A percentile compares a stretch with the other conserved stretches of the same genome.
These are phyloP conservation scores for Sporothrix inflata DNA, from an alignment of 2,329 filamentous ascomycete species.

Conservation along the genomic window DNA sequence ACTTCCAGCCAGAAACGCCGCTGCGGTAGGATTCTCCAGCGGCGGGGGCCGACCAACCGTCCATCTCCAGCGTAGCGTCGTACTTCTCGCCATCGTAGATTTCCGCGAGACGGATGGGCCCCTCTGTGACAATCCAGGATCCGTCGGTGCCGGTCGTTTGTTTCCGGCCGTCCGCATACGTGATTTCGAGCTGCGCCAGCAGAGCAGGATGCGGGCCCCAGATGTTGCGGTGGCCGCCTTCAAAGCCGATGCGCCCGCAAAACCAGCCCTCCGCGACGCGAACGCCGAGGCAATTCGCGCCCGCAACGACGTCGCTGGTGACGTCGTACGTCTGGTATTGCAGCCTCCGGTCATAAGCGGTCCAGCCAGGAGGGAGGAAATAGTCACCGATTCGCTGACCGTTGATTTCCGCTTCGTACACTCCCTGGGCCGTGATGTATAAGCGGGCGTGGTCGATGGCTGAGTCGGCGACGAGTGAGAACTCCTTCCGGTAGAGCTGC, in stretches of 20 bases:
- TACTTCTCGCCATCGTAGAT: constrained; percentile 59
- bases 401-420: constrained; percentile 42
- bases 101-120: constrained; percentile 42
- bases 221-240: constrained; percentile 38
- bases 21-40: not conserved
- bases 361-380: constrained; percentile 47
- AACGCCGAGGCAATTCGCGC: constrained; percentile 40
- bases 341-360: constrained; percentile 46
- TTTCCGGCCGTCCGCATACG: not conserved
- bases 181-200: constrained; percentile 44
- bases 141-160: not conserved
- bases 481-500: constrained; percentile 1
- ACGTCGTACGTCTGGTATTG: constrained; percentile 51
- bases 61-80: constrained; percentile 41
- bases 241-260: constrained; percentile 40
- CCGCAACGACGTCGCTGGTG: constrained; percentile 38
- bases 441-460: constrained; percentile 48
- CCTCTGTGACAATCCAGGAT: not conserved
- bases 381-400: constrained; percentile 39
- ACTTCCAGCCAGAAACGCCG: not conserved
- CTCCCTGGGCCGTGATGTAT: constrained; percentile 42
- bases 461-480: not conserved
- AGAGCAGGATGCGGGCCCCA: constrained; percentile 47
- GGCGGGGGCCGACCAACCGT: constrained; percentile 34
- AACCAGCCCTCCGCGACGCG: constrained; percentile 53